A percentile compares a stretch with the other conserved stretches of the same genome.
Conservation (phyloP, 768 basidiomycete species). For the Astraeus odoratus region DNA sequence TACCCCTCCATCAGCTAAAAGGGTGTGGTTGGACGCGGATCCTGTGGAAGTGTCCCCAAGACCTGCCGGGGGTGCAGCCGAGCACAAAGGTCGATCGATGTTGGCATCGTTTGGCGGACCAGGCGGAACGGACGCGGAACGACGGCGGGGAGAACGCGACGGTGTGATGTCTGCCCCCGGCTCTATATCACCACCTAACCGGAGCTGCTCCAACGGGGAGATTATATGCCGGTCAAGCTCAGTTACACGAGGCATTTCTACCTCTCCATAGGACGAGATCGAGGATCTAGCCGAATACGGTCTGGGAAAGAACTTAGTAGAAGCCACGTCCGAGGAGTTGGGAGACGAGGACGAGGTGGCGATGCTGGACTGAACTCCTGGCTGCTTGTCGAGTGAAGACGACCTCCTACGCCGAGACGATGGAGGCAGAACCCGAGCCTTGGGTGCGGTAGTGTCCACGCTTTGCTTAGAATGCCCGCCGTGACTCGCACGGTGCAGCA, state of each 20-base stretch:
- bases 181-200: constrained; percentile 26
- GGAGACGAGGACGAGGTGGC: constrained; percentile 58
- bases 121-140: constrained; percentile 13
- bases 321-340: constrained; percentile 50
- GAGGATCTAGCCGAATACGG: constrained; percentile 48
- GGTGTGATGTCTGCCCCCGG: not conserved
- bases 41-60: constrained; percentile 30
- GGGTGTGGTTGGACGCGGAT: constrained; percentile 22
- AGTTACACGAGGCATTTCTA: constrained; percentile 33
- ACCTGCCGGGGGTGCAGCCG: constrained; percentile 8
- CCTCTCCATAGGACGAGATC: constrained; percentile 47
- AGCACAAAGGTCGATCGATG: constrained; percentile 6
- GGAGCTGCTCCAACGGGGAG: constrained; percentile 47
- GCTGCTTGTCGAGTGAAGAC: constrained; percentile 7
- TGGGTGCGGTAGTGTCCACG: not conserved
- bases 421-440: constrained; percentile 6
- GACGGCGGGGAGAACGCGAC: constrained; percentile 13
- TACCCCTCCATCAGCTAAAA: constrained; percentile 16
- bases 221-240: constrained; percentile 43
- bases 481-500: constrained; percentile 13
- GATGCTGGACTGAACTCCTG: constrained; percentile 34
- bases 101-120: constrained; percentile 5
- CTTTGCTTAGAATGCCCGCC: constrained; percentile 1
- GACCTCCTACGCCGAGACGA: constrained; percentile 1
- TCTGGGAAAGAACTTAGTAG: constrained; percentile 44